Conservation (phyloP, 1,139 yeast species). For the Hansenula sp. region DNA sequence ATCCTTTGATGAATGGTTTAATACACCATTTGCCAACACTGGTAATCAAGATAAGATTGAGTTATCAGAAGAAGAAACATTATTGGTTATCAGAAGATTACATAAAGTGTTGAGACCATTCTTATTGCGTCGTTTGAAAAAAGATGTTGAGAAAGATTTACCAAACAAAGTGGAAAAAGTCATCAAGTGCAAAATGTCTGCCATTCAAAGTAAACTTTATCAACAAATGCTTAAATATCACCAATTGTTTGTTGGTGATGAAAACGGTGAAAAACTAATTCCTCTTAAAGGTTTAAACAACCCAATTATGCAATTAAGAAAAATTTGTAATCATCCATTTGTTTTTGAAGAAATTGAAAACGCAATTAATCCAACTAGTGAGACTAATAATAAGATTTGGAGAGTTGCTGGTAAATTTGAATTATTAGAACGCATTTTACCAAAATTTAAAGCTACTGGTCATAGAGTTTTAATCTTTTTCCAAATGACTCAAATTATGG, state of each 20-base stretch:
- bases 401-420: conserved; percentile 78
- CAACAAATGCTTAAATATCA: conserved; percentile 74
- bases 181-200: conserved; percentile 89
- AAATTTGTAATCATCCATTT: conserved; percentile 96
- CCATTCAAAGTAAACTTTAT: conserved; percentile 75
- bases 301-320: conserved; percentile 92
- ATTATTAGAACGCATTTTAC: conserved; percentile 65
- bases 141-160: conserved; percentile 94
- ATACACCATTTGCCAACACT: conserved; percentile 79
- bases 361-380: conserved; percentile 69
- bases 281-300: conserved; percentile 84
- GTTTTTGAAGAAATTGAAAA: conserved; percentile 94
- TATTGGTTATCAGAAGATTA: conserved; percentile 88
- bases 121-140: conserved; percentile 87
- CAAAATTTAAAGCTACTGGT: conserved; percentile 70
- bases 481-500: conserved; percentile 89
- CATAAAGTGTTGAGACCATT: conserved; percentile 96
- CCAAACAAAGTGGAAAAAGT: conserved; percentile 96
- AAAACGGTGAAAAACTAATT: conserved; percentile 36
- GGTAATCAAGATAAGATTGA: conserved; percentile 80
- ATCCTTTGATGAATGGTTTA: conserved; percentile 87
- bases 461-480: conserved; percentile 78
- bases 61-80: conserved; percentile 86
- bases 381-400: conserved; percentile 72
- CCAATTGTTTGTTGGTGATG: conserved; percentile 58